Evolutionary conservation across 306 rosid species (phyloP).

Genomic region (Pueraria montana): DNA sequence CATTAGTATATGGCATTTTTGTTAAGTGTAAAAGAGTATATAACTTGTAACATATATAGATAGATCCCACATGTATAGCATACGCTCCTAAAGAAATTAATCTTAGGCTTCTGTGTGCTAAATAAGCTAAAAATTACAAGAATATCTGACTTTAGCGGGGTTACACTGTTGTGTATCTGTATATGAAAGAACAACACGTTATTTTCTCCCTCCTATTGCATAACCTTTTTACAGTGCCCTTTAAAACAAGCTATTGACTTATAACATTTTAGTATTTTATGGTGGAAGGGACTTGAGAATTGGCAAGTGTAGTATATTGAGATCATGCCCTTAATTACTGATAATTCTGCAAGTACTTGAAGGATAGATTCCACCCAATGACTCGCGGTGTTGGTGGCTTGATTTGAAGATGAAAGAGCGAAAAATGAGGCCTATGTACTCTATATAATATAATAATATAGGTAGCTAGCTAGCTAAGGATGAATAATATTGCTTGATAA

Average conservation of each 20-base stretch:
- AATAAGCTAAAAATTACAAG: not conserved
- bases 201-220: not conserved
- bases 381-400: not conserved
- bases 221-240: not conserved
- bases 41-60: too few relatives aligned
- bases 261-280: not conserved
- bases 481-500: not conserved
- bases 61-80: too few relatives aligned
- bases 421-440: not conserved
- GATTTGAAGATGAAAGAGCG: constrained; percentile 17
- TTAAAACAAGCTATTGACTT: not conserved
- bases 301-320: not conserved
- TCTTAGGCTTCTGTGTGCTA: too few relatives aligned
- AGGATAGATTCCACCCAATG: constrained; percentile 12
- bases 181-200: not conserved
- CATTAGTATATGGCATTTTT: not conserved
- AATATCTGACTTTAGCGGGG: not conserved
- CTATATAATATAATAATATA: not conserved
- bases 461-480: not conserved
- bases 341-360: not conserved
- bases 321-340: not conserved
- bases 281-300: not conserved
- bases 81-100: too few relatives aligned
- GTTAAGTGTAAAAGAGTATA: not conserved
- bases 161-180: not conserved